Conservation (phyloP, 2,329 filamentous ascomycete genomes). For the Didymella exigua region DNA sequence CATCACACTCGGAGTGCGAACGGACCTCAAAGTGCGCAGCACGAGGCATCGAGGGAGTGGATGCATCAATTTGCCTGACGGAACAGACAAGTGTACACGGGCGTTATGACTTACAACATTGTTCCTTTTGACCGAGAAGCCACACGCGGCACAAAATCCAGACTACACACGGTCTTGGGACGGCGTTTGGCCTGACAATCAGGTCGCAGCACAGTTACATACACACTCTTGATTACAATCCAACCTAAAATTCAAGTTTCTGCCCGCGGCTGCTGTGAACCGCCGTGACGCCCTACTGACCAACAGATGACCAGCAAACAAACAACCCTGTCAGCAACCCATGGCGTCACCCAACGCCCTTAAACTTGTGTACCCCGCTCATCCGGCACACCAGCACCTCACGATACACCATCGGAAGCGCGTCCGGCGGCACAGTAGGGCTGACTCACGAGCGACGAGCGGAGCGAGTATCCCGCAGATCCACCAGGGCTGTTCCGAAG, state of each 20-base stretch:
- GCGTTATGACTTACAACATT: conserved; percentile 29
- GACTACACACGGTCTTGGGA: conserved; percentile 10
- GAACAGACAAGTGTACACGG: conserved; percentile 15
- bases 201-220: background rate
- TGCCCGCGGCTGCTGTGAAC: background rate
- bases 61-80: conserved; percentile 15
- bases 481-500: background rate
- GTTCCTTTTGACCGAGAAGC: conserved; percentile 25
- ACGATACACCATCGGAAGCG: conserved; percentile 1
- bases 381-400: background rate
- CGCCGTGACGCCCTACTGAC: background rate
- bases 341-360: background rate
- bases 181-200: conserved; percentile 3
- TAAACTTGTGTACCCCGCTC: background rate
- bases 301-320: background rate
- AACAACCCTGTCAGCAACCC: background rate
- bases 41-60: background rate
- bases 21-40: conserved; percentile 6
- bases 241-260: background rate
- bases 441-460: too few relatives aligned
- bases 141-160: conserved; percentile 17
- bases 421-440: background rate
- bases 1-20: too few relatives aligned
- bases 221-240: conserved; percentile 8
- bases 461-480: too few relatives aligned